A percentile compares a stretch with the other conserved stretches of the same genome.
phyloP scores from a whole-genome alignment of 441 rosid species.

The Erysimum cheiri region DNA sequence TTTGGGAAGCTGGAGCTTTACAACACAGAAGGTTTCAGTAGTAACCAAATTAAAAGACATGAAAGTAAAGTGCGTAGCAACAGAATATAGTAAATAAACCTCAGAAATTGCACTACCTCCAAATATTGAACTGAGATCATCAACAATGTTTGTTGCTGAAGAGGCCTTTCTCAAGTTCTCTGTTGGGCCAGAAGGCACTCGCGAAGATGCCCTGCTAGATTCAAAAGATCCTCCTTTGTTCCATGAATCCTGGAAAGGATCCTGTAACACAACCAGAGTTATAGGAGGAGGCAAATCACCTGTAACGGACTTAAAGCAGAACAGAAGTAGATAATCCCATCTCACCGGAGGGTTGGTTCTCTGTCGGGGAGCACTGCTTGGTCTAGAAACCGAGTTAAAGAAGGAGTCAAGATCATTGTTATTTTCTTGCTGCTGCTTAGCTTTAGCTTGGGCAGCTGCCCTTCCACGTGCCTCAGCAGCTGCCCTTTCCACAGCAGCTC shows the following conservation, averaged over 20 bases:
- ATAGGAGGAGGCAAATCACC: slow-evolving; percentile 29
- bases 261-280: slow-evolving; percentile 55
- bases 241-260: slow-evolving; percentile 71
- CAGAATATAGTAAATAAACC: slow-evolving; percentile 7
- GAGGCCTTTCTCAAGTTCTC: slow-evolving; percentile 78
- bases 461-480: slow-evolving; percentile 62
- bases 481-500: slow-evolving; percentile 57
- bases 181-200: slow-evolving; percentile 51
- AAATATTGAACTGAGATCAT: slow-evolving; percentile 90
- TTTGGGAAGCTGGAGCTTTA: slow-evolving; percentile 57
- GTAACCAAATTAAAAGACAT: slow-evolving; percentile 16
- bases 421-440: slow-evolving; percentile 63
- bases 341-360: slow-evolving; percentile 74
- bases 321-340: slow-evolving; percentile 33
- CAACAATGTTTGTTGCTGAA: slow-evolving; percentile 76
- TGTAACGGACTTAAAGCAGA: slow-evolving; percentile 11
- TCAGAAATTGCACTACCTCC: slow-evolving; percentile 57
- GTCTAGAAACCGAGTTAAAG: slow-evolving; percentile 69
- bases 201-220: slow-evolving; percentile 63
- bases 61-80: slow-evolving; percentile 2
- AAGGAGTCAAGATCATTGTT: slow-evolving; percentile 84
- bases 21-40: slow-evolving; percentile 40
- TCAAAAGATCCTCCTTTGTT: slow-evolving; percentile 70
- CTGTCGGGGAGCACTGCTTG: slow-evolving; percentile 89
- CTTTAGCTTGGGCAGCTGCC: slow-evolving; percentile 84